Percentiles rank a stretch among this genome's conserved stretches.
phyloP scores from a whole-genome alignment of 108 stramenopile genomes.

The Skeletonema costatum region DNA sequence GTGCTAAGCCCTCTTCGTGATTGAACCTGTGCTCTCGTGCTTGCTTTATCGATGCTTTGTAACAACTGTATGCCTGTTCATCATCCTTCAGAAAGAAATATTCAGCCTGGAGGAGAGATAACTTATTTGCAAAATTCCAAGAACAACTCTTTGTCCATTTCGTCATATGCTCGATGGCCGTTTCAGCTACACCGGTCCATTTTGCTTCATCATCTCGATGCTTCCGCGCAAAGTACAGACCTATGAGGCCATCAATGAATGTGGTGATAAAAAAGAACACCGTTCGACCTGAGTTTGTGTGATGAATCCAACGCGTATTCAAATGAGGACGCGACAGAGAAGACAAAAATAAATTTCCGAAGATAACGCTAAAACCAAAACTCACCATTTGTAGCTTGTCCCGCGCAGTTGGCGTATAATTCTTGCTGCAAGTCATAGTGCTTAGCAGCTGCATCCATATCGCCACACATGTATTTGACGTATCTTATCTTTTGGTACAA shows the following conservation, averaged over 20 bases:
- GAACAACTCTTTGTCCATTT: constrained; percentile 42
- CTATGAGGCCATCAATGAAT: constrained; percentile 53
- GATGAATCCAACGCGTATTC: not conserved
- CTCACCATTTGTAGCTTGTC: not conserved
- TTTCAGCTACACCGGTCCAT: constrained; percentile 25
- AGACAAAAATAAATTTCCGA: not conserved
- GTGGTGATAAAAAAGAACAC: constrained; percentile 15
- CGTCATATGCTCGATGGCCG: constrained; percentile 12
- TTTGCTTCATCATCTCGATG: constrained; percentile 25
- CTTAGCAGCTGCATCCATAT: not conserved
- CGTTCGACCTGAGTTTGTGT: not conserved
- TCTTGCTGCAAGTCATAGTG: not conserved
- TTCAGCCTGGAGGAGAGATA: constrained; percentile 57
- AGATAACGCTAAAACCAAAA: not conserved
- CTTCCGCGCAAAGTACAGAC: constrained; percentile 42
- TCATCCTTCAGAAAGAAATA: constrained; percentile 39
- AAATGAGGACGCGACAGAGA: not conserved
- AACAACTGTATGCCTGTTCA: constrained; percentile 34
- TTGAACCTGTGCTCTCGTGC: constrained; percentile 48
- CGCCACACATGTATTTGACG: constrained; percentile 2
- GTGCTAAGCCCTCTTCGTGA: constrained; percentile 56
- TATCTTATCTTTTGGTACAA: not conserved
- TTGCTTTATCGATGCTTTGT: constrained; percentile 42
- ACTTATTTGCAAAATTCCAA: constrained; percentile 55
- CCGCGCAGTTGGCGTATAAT: not conserved